These are phyloP conservation scores for Venturia effusa DNA, from an alignment of 2,329 filamentous ascomycete genomes.

Conservation along the genomic window DNA sequence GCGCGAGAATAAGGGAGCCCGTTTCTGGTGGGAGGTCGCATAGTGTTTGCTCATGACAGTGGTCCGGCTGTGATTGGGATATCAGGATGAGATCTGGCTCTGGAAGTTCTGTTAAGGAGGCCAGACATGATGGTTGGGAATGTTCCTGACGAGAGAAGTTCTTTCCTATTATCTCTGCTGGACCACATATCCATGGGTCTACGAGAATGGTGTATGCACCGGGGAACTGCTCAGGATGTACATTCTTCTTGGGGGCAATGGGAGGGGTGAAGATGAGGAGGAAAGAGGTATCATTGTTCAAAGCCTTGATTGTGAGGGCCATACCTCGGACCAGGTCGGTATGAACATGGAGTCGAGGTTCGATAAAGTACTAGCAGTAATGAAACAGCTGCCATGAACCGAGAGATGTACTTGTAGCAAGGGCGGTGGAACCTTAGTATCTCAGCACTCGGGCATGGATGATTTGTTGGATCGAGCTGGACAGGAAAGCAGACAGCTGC, in stretches of 20 bases:
- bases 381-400: not conserved
- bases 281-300: constrained; percentile 56
- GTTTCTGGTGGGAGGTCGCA: constrained; percentile 47
- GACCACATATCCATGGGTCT: constrained; percentile 59
- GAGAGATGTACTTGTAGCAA: not conserved
- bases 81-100: constrained; percentile 47
- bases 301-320: constrained; percentile 52
- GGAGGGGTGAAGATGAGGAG: constrained; percentile 51
- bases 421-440: not conserved
- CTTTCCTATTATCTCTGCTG: constrained; percentile 49
- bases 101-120: constrained; percentile 43
- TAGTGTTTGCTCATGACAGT: constrained; percentile 60
- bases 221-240: constrained; percentile 25
- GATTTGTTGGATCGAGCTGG: not conserved
- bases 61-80: constrained; percentile 54
- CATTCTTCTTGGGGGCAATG: constrained; percentile 24
- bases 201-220: constrained; percentile 55
- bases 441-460: too few species aligned
- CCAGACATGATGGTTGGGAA: constrained; percentile 38
- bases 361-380: not conserved
- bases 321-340: constrained; percentile 33
- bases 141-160: constrained; percentile 38
- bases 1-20: constrained; percentile 54
- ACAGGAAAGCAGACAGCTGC: not conserved
- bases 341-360: not conserved